Base-by-base conservation (phyloP, 2,329 filamentous ascomycete genomes). In the Scleromitrula shiraiana region DNA sequence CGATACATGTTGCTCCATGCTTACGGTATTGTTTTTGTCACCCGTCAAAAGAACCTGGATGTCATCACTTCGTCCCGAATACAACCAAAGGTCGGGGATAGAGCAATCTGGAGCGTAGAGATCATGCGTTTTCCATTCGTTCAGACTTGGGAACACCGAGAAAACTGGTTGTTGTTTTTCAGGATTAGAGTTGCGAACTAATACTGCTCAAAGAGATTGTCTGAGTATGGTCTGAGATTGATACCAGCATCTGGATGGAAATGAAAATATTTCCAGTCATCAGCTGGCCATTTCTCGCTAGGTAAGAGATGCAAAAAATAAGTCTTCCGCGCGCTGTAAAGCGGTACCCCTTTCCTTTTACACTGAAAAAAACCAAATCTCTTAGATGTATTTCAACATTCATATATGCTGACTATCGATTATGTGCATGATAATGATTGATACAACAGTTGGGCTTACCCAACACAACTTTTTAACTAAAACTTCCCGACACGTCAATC, bases 11-110 rank as follows among this genome's bases (percentile, higher is more conserved):
- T 46, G 42, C 17, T 46, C 33, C 42, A 46, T 38, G 1, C 32
- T 38, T 15, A 67, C 53, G 0, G 69, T 69, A 29, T 71, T 70
- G 26, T 69, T 62, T 51, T 71, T 72, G 44, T 70, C 68, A 2
- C 70, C 69, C 36, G 66, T 70, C 15, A 61, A 63, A 19, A 70
- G 58, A 0, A 70, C 66, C 26, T 71, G 65, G 15, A 69, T 60
- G 54, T 72, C 69, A 39, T 72, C 68, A 6, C 53, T 49, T 8
- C 68, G 59, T 7, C 66, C 67, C 15, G 58, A 29, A 44, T 59
- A 68, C 8, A 54, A 59, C 64, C 66, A 71, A 1, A 65, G 54
- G 27, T 56, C 50, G 0, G 57, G 52, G 5, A 65, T 64, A 3
- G 51, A 59, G 2, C 10, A 17, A 7, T 36, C 33, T 62, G 48